Evolutionary conservation across 768 basidiomycete species (phyloP), one percentile per base, ranked within the genome.

Genomic region (Inosperma sp.): DNA sequence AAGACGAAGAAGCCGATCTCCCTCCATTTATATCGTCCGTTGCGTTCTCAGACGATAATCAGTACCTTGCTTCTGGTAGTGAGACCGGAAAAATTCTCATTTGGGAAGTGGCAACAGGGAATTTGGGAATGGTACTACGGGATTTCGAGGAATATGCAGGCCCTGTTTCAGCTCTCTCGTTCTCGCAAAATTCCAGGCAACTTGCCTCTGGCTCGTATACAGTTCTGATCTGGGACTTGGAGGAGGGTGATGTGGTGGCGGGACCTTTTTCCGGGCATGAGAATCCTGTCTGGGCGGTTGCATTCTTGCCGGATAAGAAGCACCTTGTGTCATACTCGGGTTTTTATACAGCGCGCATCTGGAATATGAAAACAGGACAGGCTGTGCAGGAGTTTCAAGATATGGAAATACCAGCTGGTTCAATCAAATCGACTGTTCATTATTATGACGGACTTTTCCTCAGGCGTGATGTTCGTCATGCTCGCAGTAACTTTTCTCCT

Each of bases 331-430:
- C 54, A 3, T 45, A 42, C 6, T 55, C 54, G 22, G 23, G 33
- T 14, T 45, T 47, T 39, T 27, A 45, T 5, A 55, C 43, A 5
- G 23, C 62, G 13, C 36, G 54, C 22, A 29, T 64, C 29, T 64
- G 62, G 63, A 34, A 56, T 34, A 49, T 49, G n/a, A 27, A 21
- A 16, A 55, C 49, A 14, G 51, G 53, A 39, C n/a, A n/a, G n/a
- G n/a, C n/a, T n/a, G n/a, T n/a, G 23, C 33, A 35, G 36, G 30
- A 2, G 29, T 31, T 14, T 25, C 30, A 22, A 29, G 43, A 22
- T n/a, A 33, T 37, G 14, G 48, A 29, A 30, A 31, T 45, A 22
- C 3, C 29, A 12, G 33, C 30, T 5, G 43, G 43, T 21, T 14
- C 13, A 22, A 31, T 45, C 7, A 4, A 31, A 17, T 21, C 43